Percentiles rank a stretch among this genome's conserved stretches.
phyloP scores from a whole-genome alignment of 257 asterid genomes.

The Plantago major region DNA sequence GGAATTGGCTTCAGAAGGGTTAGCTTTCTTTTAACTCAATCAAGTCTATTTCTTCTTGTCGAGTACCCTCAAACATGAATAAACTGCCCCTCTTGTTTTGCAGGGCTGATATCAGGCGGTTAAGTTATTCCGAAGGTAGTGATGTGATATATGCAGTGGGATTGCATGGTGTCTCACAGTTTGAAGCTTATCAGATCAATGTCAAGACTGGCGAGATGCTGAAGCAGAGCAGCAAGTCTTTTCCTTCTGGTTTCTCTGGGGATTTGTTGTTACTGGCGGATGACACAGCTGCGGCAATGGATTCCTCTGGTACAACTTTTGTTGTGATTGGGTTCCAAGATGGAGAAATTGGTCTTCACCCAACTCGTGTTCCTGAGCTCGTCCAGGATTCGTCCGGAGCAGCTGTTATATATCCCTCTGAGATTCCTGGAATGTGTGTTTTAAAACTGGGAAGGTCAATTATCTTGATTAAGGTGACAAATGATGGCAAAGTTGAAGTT shows the following conservation, averaged over 20 bases:
- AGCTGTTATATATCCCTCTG: constrained; percentile 60
- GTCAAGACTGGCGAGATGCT: constrained; percentile 64
- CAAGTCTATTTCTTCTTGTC: constrained; percentile 9
- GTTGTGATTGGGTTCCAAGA: constrained; percentile 51
- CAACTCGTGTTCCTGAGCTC: constrained; percentile 55
- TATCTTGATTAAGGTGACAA: constrained; percentile 46
- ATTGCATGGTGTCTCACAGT: constrained; percentile 43
- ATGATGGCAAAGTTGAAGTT: constrained; percentile 50
- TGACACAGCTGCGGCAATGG: constrained; percentile 62
- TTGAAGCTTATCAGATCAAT: constrained; percentile 56
- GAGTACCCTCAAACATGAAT: constrained; percentile 17
- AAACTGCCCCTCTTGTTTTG: constrained; percentile 28
- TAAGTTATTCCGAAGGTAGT: constrained; percentile 70
- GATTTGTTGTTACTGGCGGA: constrained; percentile 61
- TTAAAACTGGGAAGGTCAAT: constrained; percentile 36
- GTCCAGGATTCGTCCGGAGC: constrained; percentile 46
- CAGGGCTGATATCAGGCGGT: constrained; percentile 63
- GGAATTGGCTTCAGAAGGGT: constrained; percentile 79
- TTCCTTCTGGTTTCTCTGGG: constrained; percentile 76
- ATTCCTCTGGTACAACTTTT: constrained; percentile 62
- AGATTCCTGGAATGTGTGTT: constrained; percentile 58
- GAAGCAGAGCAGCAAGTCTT: constrained; percentile 44
- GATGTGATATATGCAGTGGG: constrained; percentile 62
- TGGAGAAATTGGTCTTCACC: constrained; percentile 61
- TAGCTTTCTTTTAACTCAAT: constrained; percentile 23